Base-by-base conservation (phyloP, 2,329 filamentous ascomycete species). In the Trichoderma semiorbis region DNA sequence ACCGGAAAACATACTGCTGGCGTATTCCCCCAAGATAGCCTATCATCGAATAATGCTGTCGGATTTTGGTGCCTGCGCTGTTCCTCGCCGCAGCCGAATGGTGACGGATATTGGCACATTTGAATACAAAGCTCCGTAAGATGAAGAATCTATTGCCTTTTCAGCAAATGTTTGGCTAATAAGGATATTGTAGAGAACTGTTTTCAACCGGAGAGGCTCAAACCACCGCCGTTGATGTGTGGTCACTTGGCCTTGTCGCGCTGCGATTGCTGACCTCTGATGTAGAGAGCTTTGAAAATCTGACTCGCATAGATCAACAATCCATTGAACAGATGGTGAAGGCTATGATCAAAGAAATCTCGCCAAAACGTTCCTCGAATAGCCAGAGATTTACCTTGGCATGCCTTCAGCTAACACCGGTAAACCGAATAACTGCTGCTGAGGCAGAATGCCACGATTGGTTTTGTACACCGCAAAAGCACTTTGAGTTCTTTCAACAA, bases 1-100 rank as follows among this genome's bases (percentile, higher is more conserved):
- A 73, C 85, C 84, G 0, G 86, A 88, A 74, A 88, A 88, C 53
- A 81, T 89, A 4, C 82, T 88, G 12, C 80, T 87, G 70, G 83
- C 83, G 0, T 82, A 81, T 16, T 85, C 84, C 2, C 84, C 85
- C 0, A 82, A 80, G 30, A 77, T 81, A 12, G 78, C 79, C 3
- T 83, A 84, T 55, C 79, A 81, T 65, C 81, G 86, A 10, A 78
- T 88, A 3, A 84, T 86, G 73, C 80, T 89, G 12, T 84, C 86
- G 0, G 87, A 89, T 72, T 85, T 89, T 79, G 86, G 86, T 3
- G 83, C 82, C 57, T 85, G 85, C 2, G 85, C 81, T 14, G 80
- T 84, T 12, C 78, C 82, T 10, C 79, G 78, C 55, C 79, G 81
- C 4, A 83, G 81, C 26, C 81, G 84, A 62, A 81, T 87, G 81